phyloP scores from a whole-genome alignment of 148 eudicot genomes.

The Chenopodium album region DNA sequence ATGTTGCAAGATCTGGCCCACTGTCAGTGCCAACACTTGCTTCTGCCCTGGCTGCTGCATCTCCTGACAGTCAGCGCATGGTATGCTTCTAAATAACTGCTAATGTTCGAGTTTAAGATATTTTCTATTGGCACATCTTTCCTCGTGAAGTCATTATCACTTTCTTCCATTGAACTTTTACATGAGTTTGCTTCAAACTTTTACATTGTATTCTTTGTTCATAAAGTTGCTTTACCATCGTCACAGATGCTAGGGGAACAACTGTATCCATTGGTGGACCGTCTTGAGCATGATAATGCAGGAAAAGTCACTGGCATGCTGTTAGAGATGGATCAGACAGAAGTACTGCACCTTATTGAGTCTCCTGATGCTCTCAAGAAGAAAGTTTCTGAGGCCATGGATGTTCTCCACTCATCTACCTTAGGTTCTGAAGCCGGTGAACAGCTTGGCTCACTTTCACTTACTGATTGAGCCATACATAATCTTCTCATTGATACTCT shows the following conservation, averaged over 20 bases:
- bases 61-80: conserved; percentile 49
- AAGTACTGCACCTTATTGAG: conserved; percentile 60
- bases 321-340: conserved; percentile 68
- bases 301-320: conserved; percentile 77
- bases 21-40: conserved; percentile 39
- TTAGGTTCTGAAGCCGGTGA: conserved; percentile 29
- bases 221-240: background rate
- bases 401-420: conserved; percentile 36
- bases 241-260: conserved; percentile 60
- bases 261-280: conserved; percentile 68
- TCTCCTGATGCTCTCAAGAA: conserved; percentile 60
- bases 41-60: conserved; percentile 50
- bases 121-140: too few species aligned
- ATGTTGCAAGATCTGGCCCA: conserved; percentile 21
- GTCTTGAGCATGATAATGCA: conserved; percentile 52
- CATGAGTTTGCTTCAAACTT: too few species aligned
- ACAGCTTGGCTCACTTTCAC: conserved; percentile 42
- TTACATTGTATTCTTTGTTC: background rate
- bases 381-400: conserved; percentile 65
- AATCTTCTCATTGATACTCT: background rate
- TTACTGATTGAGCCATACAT: conserved; percentile 27
- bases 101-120: background rate
- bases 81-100: conserved; percentile 27
- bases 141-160: too few species aligned
- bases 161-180: too few species aligned